phyloP scores from a whole-genome alignment of 176 grass and related monocot species.

The Carex parvula region DNA sequence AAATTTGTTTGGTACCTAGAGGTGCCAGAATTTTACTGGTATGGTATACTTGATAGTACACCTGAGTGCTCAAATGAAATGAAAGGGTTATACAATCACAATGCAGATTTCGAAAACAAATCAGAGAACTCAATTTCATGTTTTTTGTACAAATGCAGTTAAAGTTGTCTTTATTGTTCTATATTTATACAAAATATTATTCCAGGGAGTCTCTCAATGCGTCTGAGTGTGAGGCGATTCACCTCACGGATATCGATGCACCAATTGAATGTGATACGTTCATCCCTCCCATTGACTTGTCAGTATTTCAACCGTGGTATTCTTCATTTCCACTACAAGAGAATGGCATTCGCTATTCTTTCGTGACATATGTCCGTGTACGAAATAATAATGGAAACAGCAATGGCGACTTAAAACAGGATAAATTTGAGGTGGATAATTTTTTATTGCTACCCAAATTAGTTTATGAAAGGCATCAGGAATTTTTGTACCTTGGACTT shows the following conservation, averaged over 20 bases:
- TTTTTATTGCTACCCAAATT: conserved; percentile 75
- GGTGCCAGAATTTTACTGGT: not conserved
- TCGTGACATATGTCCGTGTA: conserved; percentile 59
- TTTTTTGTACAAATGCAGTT: not conserved
- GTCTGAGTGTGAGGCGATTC: conserved; percentile 69
- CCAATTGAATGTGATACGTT: conserved; percentile 64
- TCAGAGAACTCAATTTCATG: not conserved
- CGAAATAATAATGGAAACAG: conserved; percentile 39
- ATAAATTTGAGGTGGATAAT: conserved; percentile 60
- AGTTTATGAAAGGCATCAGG: conserved; percentile 66
- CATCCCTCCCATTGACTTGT: conserved; percentile 54
- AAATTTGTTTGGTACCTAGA: not conserved
- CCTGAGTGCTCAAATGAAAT: not conserved
- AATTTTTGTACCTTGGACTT: conserved; percentile 75
- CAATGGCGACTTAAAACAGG: conserved; percentile 27
- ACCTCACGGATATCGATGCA: conserved; percentile 68
- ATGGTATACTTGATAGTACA: not conserved
- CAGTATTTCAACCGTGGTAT: conserved; percentile 72
- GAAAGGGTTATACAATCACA: not conserved
- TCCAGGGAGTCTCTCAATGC: conserved; percentile 66
- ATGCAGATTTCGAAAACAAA: not conserved
- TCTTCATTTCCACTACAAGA: conserved; percentile 71
- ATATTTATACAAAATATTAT: conserved; percentile 7
- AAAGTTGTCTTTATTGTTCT: conserved; percentile 18
- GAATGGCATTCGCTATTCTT: conserved; percentile 67